Evolutionary conservation across 2,329 filamentous ascomycete species (phyloP).

Genomic region (Talaromyces sp.): DNA sequence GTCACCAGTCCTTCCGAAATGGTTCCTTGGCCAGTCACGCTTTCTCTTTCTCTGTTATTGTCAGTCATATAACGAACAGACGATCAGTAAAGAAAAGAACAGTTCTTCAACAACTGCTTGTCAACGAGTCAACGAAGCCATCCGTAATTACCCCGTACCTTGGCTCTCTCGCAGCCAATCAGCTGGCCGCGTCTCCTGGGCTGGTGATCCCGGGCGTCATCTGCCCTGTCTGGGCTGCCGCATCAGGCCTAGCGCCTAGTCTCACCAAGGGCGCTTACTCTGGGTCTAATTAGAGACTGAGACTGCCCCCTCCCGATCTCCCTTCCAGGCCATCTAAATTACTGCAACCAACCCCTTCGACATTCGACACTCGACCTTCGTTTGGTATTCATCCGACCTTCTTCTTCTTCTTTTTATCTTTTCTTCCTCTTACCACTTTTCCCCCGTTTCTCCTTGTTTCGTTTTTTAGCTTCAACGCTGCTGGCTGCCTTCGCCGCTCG

Average conservation of each 20-base stretch:
- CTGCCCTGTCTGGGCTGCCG: background rate
- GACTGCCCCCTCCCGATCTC: background rate
- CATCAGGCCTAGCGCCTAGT: background rate
- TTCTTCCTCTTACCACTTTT: background rate
- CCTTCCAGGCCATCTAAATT: background rate
- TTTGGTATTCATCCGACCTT: constrained; percentile 7
- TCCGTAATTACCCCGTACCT: background rate
- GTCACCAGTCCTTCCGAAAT: background rate
- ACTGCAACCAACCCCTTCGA: background rate
- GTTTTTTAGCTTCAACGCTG: background rate
- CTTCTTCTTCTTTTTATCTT: background rate
- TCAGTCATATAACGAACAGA: too few relatives aligned
- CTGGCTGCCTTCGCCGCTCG: background rate
- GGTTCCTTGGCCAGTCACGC: background rate
- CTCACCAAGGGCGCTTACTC: background rate
- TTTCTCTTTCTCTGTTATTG: too few relatives aligned
- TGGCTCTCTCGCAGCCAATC: background rate
- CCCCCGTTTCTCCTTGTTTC: background rate
- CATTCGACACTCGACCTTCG: constrained; percentile 9
- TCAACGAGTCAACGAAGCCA: too few relatives aligned
- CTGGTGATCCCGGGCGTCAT: constrained; percentile 5
- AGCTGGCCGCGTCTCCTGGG: constrained; percentile 12
- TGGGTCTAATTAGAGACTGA: background rate
- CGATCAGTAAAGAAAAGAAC: too few relatives aligned
- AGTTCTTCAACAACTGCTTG: background rate